phyloP scores from a whole-genome alignment of 441 rosid genomes.

The Croton laevigatus region DNA sequence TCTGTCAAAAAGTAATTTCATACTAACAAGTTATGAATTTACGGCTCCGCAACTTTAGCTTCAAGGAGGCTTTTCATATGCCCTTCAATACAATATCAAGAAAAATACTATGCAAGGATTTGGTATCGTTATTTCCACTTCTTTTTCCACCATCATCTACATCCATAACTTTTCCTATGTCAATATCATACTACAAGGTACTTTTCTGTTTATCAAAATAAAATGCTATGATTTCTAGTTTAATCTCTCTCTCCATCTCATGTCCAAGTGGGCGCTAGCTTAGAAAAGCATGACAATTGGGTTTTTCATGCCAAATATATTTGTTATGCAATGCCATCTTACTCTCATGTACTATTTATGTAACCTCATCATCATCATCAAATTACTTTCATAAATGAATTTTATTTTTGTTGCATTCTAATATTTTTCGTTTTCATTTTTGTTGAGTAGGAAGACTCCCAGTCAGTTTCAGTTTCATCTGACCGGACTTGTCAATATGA shows the following conservation, averaged over 20 bases:
- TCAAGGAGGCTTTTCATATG: conserved; percentile 83
- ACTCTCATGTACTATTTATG: background rate
- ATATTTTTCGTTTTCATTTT: conserved; percentile 6
- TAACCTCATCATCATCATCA: background rate
- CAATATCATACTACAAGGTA: conserved; percentile 85
- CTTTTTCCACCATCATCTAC: conserved; percentile 43
- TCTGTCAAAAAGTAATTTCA: background rate
- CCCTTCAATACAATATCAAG: conserved; percentile 77
- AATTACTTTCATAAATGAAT: background rate
- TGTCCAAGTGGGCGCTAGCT: background rate
- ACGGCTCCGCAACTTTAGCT: conserved; percentile 44
- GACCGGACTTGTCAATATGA: conserved; percentile 33
- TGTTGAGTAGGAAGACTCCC: conserved; percentile 40
- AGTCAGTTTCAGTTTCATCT: conserved; percentile 34
- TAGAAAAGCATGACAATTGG: background rate
- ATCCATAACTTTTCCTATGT: conserved; percentile 48
- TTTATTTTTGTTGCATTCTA: background rate
- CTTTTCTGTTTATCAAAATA: conserved; percentile 10
- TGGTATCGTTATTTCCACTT: conserved; percentile 67
- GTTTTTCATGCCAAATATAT: background rate
- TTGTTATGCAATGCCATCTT: background rate
- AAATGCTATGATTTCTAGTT: background rate
- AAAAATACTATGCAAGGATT: conserved; percentile 66
- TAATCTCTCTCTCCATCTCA: background rate
- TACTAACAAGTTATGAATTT: conserved; percentile 14